Evolutionary conservation across 257 asterid genomes (phyloP).

Genomic region (Perilla frutescens): DNA sequence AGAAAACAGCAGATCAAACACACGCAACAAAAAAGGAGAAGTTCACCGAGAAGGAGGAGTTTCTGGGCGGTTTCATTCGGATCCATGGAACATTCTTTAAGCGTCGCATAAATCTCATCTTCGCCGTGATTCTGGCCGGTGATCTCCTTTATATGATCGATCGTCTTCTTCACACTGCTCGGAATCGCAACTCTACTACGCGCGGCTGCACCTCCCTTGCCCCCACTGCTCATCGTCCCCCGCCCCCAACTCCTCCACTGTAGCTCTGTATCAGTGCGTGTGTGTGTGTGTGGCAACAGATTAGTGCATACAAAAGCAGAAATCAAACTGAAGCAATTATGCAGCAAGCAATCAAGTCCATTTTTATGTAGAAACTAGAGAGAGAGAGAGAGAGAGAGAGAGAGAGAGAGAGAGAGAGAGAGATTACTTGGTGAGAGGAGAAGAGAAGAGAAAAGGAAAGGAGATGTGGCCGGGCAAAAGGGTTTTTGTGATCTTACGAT

Average conservation of each 20-base stretch:
- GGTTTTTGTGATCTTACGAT: not conserved
- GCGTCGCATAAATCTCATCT: conserved; percentile 91
- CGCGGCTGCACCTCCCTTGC: conserved; percentile 53
- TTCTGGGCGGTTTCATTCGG: conserved; percentile 88
- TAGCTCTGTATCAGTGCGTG: not conserved
- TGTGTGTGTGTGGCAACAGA: no score
- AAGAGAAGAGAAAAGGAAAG: no score
- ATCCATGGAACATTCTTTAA: conserved; percentile 90
- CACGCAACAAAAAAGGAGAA: conserved; percentile 7
- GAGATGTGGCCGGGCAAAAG: not conserved
- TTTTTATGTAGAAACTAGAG: no score
- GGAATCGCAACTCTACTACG: conserved; percentile 73
- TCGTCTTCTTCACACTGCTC: conserved; percentile 64
- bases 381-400: conserved; percentile 12
- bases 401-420: conserved; percentile 7
- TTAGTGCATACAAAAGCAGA: not conserved
- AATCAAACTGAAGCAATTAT: conserved; percentile 11
- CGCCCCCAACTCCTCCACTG: conserved; percentile 27
- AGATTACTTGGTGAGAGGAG: conserved; percentile 8
- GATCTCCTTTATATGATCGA: conserved; percentile 81
- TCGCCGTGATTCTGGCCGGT: conserved; percentile 80
- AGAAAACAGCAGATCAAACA: conserved; percentile 30
- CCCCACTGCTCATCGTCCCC: conserved; percentile 71
- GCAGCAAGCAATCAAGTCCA: not conserved
- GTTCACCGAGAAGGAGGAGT: conserved; percentile 78